Percentiles rank a stretch among this genome's conserved stretches.
Conservation (phyloP, 108 stramenopile genomes). For the Nannochloropsis salina region DNA sequence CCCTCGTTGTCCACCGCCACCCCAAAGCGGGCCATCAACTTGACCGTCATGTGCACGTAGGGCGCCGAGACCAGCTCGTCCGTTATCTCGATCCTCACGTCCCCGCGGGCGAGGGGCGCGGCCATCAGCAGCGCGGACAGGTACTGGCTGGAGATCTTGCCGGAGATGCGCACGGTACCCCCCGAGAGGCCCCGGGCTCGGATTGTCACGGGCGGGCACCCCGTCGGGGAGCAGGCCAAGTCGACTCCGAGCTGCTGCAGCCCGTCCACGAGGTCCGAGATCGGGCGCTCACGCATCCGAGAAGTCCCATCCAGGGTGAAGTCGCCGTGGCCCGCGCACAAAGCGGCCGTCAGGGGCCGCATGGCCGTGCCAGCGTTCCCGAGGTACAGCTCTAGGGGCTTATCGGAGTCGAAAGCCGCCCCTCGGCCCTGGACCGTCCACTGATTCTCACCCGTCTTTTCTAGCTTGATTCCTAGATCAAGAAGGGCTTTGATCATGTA, state of each 20-base stretch:
- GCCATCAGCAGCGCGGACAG: slow-evolving; percentile 90
- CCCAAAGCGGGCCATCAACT: slow-evolving; percentile 89
- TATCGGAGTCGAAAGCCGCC: slow-evolving; percentile 69
- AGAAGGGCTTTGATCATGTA: slow-evolving; percentile 90
- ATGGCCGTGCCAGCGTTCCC: slow-evolving; percentile 94
- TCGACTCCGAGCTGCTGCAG: slow-evolving; percentile 84
- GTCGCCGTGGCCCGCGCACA: slow-evolving; percentile 69
- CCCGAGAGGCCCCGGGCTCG: slow-evolving; percentile 49
- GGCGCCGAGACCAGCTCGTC: slow-evolving; percentile 92
- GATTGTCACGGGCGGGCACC: slow-evolving; percentile 87
- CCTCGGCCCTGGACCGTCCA: slow-evolving; percentile 70
- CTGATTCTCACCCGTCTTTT: slow-evolving; percentile 50
- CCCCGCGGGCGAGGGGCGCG: slow-evolving; percentile 60
- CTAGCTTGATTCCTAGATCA: slow-evolving; percentile 67
- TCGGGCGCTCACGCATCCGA: slow-evolving; percentile 91
- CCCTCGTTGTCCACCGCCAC: slow-evolving; percentile 44
- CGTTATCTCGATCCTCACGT: slow-evolving; percentile 70
- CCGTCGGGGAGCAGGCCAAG: slow-evolving; percentile 70
- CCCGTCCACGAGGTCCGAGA: slow-evolving; percentile 83
- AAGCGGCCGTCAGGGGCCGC: slow-evolving; percentile 83
- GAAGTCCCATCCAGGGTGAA: slow-evolving; percentile 89
- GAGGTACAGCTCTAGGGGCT: slow-evolving; percentile 66
- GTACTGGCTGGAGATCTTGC: slow-evolving; percentile 95
- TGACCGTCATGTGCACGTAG: slow-evolving; percentile 89
- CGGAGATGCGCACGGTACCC: slow-evolving; percentile 68